Base-by-base conservation (phyloP, 352 stramenopile genomes). In the Phytophthora litchii region DNA sequence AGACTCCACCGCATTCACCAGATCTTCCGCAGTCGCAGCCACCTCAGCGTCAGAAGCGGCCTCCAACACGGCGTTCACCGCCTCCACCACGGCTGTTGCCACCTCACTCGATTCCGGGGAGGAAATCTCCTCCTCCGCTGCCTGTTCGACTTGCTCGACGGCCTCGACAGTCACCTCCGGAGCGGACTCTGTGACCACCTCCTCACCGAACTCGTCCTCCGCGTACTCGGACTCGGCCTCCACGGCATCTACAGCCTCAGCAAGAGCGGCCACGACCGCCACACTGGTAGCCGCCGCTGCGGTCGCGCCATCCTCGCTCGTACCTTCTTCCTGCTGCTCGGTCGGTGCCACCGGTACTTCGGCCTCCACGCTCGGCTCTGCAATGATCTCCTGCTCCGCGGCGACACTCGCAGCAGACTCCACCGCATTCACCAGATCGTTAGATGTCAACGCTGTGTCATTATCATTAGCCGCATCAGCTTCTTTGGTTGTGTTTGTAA, bases 361-460 rank as follows among this genome's bases (percentile, higher is more conserved):
- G 37, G 16, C 20, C 8, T 5, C 31, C 6, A 16, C 17, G 14
- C n/a, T 17, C 37, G 36, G 7, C 23, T 47, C 42, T 4, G 20
- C 53, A 17, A 16, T 31, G 35, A 12, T 19, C 13, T 50, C 19
- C 23, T 45, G 20, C 41, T 60, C 40, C 1, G 20, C 21, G 7
- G 13, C 52, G 32, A 32, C 40, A 31, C 6, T 21, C 42, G 11
- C 53, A 13, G 42, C 34, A 32, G 34, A 54, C 38, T 63, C 54
- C 27, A 54, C 44, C 13, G 54, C 54, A 40, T 8, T 25, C 54
- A 62, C 35, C 54, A 54, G 16, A n/a, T 48, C 54, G n/a, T n/a
- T n/a, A n/a, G n/a, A n/a, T n/a, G n/a, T n/a, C n/a, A n/a, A n/a
- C n/a, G n/a, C n/a, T n/a, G n/a, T n/a, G n/a, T 31, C 25, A 3